These are phyloP conservation scores for Lojkania enalia DNA, from an alignment of 2,329 filamentous ascomycete genomes.

Conservation along the genomic window DNA sequence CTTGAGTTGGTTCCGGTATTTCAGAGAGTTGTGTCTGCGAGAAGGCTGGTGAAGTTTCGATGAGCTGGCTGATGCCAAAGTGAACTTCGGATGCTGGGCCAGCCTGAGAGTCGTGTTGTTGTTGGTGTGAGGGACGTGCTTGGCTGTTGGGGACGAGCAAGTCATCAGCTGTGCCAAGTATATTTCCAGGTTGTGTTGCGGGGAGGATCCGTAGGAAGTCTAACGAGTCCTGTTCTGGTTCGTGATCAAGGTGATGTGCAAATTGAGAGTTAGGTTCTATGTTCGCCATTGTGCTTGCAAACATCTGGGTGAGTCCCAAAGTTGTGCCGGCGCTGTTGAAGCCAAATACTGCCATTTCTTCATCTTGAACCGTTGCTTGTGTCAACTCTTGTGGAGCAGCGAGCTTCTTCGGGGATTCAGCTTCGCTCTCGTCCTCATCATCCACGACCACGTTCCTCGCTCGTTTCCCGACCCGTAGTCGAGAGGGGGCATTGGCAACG, in stretches of 20 bases:
- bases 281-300: constrained; percentile 83
- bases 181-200: constrained; percentile 58
- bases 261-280: constrained; percentile 49
- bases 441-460: constrained; percentile 62
- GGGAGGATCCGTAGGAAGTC: constrained; percentile 56
- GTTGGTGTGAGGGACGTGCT: constrained; percentile 35
- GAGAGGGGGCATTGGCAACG: constrained; percentile 49
- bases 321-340: constrained; percentile 45
- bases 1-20: constrained; percentile 76
- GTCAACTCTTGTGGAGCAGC: constrained; percentile 23
- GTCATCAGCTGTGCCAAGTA: constrained; percentile 65
- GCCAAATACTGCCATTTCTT: constrained; percentile 45
- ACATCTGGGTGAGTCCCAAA: constrained; percentile 84
- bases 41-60: constrained; percentile 32
- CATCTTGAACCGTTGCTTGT: not conserved
- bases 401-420: constrained; percentile 17
- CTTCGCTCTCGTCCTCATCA: constrained; percentile 56
- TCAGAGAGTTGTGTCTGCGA: constrained; percentile 67
- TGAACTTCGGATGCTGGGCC: constrained; percentile 28
- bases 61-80: constrained; percentile 43
- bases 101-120: constrained; percentile 28
- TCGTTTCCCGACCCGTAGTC: constrained; percentile 56
- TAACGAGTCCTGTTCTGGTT: constrained; percentile 54
- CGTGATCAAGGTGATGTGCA: constrained; percentile 27
- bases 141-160: constrained; percentile 61